Base-by-base conservation (phyloP, 2,329 filamentous ascomycete genomes). In the Colletotrichum falcatum region DNA sequence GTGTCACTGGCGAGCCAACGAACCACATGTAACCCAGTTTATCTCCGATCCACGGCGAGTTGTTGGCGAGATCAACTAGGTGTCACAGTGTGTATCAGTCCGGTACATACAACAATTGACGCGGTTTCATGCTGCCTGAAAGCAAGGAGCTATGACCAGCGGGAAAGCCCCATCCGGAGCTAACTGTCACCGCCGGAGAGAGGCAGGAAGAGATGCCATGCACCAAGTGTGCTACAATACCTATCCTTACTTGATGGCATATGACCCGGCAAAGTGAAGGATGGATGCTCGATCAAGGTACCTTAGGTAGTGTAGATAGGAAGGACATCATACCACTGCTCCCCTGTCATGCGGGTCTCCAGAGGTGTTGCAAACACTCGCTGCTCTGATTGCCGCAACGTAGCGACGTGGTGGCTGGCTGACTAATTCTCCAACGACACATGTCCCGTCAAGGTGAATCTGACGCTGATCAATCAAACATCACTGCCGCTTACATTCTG, bases 371-470 rank as follows among this genome's bases (percentile, higher is more conserved):
- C 42, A 62, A 23, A n/a, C 18, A 42, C 44, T 71, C 64, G 68
- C 64, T 71, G 68, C 68, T 68, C 64, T 59, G 68, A 71, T 68
- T 68, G 46, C 58, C 64, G 64, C 67, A 49, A 67, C 16, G 58
- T 48, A 46, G 67, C 67, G 44, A 58, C 44, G 30, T 20, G 33
- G 28, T 44, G 54, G 44, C 23, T 33, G 35, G 67, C 68, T 71
- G 53, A 71, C 68, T 71, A 71, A 71, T 71, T 54, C 26, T 26
- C 35, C 64, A 68, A 63, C 59, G 68, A 71, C 68, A 62, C 20
- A 26, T 33, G 44, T 68, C 49, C 68, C 51, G 54, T 59, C 68
- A 68, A 68, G 53, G 65, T 68, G 46, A 59, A 18, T 59, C 33
- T n/a, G 8, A 9, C 14, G 11, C 20, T 37, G 42, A 28, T 39